Conservation (phyloP, 2,329 filamentous ascomycete genomes). For the Aspergillus quadrilineatus region DNA sequence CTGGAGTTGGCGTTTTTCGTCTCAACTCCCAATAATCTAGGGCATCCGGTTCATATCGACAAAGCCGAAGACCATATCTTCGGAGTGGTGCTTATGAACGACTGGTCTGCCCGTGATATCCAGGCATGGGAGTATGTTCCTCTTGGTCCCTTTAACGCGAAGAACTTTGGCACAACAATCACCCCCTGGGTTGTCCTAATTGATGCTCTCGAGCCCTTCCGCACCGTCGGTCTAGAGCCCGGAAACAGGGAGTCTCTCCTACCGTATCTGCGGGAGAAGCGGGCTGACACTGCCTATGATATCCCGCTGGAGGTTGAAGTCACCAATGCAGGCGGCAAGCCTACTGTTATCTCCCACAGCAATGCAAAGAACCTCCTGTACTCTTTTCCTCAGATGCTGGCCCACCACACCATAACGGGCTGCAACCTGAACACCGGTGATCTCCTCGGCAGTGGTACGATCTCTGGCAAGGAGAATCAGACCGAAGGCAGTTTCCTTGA, state of each 20-base stretch:
- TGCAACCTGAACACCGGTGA: slow-evolving; percentile 74
- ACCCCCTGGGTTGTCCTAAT: slow-evolving; percentile 76
- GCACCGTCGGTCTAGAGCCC: slow-evolving; percentile 51
- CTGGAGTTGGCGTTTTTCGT: slow-evolving; percentile 77
- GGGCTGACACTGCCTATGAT: slow-evolving; percentile 60
- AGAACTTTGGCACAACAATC: slow-evolving; percentile 79
- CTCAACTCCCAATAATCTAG: slow-evolving; percentile 63
- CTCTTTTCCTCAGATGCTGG: slow-evolving; percentile 80
- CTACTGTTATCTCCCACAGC: slow-evolving; percentile 60
- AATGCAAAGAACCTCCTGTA: slow-evolving; percentile 70
- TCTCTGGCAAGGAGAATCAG: slow-evolving; percentile 61
- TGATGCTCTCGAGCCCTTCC: slow-evolving; percentile 72
- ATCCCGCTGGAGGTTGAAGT: slow-evolving; percentile 67
- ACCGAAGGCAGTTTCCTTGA: slow-evolving; percentile 71
- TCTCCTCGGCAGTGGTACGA: slow-evolving; percentile 75
- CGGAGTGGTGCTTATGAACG: slow-evolving; percentile 78
- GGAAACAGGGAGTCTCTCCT: slow-evolving; percentile 56
- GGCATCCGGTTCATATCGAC: slow-evolving; percentile 61
- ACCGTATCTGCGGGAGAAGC: slow-evolving; percentile 64
- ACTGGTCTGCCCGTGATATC: slow-evolving; percentile 82
- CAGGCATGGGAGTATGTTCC: slow-evolving; percentile 84
- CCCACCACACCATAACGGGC: slow-evolving; percentile 74
- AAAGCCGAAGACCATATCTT: slow-evolving; percentile 72
- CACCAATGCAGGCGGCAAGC: slow-evolving; percentile 47
- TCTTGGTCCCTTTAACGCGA: slow-evolving; percentile 76